Percentiles rank a stretch among this genome's conserved stretches.
phyloP scores from a whole-genome alignment of 2,329 filamentous ascomycete genomes.

The Beauveria medogensis region DNA sequence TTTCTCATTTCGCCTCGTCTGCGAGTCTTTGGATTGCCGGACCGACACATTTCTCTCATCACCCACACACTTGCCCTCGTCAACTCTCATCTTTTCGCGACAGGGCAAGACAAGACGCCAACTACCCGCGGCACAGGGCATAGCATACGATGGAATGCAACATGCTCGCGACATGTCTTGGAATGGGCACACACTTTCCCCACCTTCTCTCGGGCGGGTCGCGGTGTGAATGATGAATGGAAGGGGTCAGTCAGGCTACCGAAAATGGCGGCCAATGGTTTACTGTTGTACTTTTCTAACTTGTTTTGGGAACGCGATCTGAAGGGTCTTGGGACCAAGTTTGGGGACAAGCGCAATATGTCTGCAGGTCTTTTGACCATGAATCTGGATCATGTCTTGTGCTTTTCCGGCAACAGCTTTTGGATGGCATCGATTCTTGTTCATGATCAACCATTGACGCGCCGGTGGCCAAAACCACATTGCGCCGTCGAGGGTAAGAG shows the following conservation, averaged over 20 bases:
- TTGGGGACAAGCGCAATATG: neutral
- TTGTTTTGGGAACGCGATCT: neutral
- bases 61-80: constrained; percentile 10
- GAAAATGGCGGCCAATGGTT: neutral
- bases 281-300: neutral
- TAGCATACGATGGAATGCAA: constrained; percentile 21
- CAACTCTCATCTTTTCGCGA: constrained; percentile 13
- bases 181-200: constrained; percentile 12
- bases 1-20: constrained; percentile 9
- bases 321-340: neutral
- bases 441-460: neutral
- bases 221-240: neutral
- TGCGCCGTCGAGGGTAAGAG: neutral
- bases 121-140: constrained; percentile 17
- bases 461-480: neutral
- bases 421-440: neutral
- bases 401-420: constrained; percentile 8
- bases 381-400: neutral
- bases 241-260: neutral
- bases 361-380: neutral
- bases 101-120: constrained; percentile 9
- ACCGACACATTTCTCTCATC: constrained; percentile 5
- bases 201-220: neutral
- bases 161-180: constrained; percentile 24
- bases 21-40: neutral